These are phyloP conservation scores for Strombidium stylifer DNA, from an alignment of 73 alveolate species.

Conservation along the genomic window DNA sequence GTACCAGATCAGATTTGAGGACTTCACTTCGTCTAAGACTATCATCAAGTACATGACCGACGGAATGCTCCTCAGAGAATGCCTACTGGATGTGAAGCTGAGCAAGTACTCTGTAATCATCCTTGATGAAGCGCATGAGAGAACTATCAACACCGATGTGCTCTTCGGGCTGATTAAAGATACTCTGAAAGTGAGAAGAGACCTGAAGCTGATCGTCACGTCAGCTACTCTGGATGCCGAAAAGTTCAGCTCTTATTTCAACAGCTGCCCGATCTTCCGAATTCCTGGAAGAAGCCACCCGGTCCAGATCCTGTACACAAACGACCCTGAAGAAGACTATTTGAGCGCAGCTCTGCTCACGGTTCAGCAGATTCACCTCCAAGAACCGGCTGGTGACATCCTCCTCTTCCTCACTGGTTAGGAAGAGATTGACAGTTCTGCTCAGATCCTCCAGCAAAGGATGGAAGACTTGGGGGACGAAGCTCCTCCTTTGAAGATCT, in stretches of 20 bases:
- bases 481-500: slow-evolving; percentile 94
- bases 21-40: slow-evolving; percentile 96
- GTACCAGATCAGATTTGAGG: slow-evolving; percentile 99
- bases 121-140: slow-evolving; percentile 99
- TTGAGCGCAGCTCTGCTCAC: slow-evolving; percentile 98
- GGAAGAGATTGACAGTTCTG: slow-evolving; percentile 99
- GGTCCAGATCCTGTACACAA: slow-evolving; percentile 94
- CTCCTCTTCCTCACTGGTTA: slow-evolving; percentile 99
- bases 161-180: slow-evolving; percentile 97
- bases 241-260: slow-evolving; percentile 95
- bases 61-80: slow-evolving; percentile 99
- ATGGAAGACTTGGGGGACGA: slow-evolving; percentile 93
- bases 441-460: slow-evolving; percentile 94
- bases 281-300: slow-evolving; percentile 99
- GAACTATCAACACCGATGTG: slow-evolving; percentile 99
- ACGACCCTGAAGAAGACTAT: slow-evolving; percentile 99
- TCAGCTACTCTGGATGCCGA: slow-evolving; percentile 97
- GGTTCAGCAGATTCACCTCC: slow-evolving; percentile 86
- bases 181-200: slow-evolving; percentile 84
- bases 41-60: slow-evolving; percentile 99
- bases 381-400: slow-evolving; percentile 90
- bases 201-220: slow-evolving; percentile 96
- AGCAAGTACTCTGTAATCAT: slow-evolving; percentile 92
- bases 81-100: slow-evolving; percentile 88
- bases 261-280: slow-evolving; percentile 98